These are phyloP conservation scores for Paraphaeosphaeria minitans DNA, from an alignment of 2,329 filamentous ascomycete genomes.

Conservation along the genomic window DNA sequence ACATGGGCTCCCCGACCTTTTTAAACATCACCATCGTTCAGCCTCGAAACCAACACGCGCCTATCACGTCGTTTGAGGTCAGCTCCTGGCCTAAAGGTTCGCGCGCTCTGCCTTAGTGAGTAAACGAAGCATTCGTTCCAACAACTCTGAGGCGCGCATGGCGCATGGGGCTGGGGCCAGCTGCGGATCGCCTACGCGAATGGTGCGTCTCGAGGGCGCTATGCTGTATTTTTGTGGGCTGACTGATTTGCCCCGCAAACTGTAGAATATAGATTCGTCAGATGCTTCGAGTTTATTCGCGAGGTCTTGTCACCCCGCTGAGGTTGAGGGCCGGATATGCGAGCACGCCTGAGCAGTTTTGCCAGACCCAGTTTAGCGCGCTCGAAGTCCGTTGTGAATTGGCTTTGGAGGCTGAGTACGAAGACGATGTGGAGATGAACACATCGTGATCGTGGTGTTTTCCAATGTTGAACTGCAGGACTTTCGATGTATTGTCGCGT, in stretches of 20 bases:
- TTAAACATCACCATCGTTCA: neutral
- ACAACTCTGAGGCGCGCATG: neutral
- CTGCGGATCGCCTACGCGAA: neutral
- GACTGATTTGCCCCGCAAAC: neutral
- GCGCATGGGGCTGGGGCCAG: conserved; percentile 1
- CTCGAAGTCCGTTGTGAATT: conserved; percentile 1
- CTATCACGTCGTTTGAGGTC: neutral
- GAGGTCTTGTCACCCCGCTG: conserved; percentile 2
- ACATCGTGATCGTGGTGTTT: neutral
- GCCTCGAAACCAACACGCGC: neutral
- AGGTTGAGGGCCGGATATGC: neutral
- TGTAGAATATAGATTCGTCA: neutral
- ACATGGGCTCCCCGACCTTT: neutral
- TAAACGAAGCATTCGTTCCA: conserved; percentile 1
- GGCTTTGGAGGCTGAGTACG: conserved; percentile 7
- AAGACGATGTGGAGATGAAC: conserved; percentile 6
- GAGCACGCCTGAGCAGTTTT: conserved; percentile 1
- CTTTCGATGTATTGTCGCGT: neutral
- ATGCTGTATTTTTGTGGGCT: neutral
- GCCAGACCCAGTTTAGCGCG: conserved; percentile 1
- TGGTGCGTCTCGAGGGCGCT: conserved; percentile 4
- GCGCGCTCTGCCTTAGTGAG: neutral
- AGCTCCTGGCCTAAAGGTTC: neutral
- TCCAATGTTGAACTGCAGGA: neutral
- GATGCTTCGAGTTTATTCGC: neutral